Evolutionary conservation across 768 basidiomycete genomes (phyloP).

Genomic region (Symmetrospora coprosmae): DNA sequence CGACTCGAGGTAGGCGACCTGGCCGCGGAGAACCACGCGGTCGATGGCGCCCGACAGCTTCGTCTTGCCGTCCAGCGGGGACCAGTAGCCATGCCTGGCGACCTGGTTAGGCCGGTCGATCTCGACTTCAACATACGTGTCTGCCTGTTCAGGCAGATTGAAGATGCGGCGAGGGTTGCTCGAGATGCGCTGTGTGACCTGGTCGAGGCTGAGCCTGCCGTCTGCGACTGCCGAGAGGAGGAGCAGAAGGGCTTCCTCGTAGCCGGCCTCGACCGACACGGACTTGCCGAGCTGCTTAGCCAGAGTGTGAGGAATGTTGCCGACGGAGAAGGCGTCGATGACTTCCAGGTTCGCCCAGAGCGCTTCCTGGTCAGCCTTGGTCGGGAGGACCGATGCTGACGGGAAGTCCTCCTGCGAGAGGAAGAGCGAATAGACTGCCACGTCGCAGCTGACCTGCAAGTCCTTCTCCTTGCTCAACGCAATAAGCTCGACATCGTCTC

Average conservation of each 20-base stretch:
- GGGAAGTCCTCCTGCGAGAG: slow-evolving; percentile 65
- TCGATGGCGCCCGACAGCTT: slow-evolving; percentile 63
- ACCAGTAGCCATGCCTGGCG: slow-evolving; percentile 49
- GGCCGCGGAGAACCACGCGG: slow-evolving; percentile 75
- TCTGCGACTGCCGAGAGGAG: slow-evolving; percentile 70
- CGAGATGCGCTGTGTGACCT: slow-evolving; percentile 65
- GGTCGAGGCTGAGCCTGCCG: slow-evolving; percentile 64
- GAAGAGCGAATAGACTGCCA: slow-evolving; percentile 80
- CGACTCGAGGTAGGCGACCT: slow-evolving; percentile 82
- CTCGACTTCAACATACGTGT: slow-evolving; percentile 85
- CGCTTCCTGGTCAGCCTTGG: slow-evolving; percentile 58
- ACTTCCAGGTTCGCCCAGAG: slow-evolving; percentile 71
- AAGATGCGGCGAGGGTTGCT: slow-evolving; percentile 90
- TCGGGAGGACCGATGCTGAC: slow-evolving; percentile 51
- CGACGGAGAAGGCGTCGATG: slow-evolving; percentile 84
- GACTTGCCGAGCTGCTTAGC: slow-evolving; percentile 50
- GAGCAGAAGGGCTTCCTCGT: slow-evolving; percentile 74
- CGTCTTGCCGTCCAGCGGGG: slow-evolving; percentile 53
- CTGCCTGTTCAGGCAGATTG: slow-evolving; percentile 60
- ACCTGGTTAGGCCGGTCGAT: slow-evolving; percentile 59
- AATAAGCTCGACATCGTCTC: slow-evolving; percentile 78
- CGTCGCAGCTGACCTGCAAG: slow-evolving; percentile 90
- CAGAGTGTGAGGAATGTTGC: slow-evolving; percentile 64
- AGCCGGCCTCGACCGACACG: slow-evolving; percentile 58
- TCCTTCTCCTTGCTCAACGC: slow-evolving; percentile 85